These are phyloP conservation scores for Phytophthora brassicae DNA, from an alignment of 352 stramenopile species.

Conservation along the genomic window DNA sequence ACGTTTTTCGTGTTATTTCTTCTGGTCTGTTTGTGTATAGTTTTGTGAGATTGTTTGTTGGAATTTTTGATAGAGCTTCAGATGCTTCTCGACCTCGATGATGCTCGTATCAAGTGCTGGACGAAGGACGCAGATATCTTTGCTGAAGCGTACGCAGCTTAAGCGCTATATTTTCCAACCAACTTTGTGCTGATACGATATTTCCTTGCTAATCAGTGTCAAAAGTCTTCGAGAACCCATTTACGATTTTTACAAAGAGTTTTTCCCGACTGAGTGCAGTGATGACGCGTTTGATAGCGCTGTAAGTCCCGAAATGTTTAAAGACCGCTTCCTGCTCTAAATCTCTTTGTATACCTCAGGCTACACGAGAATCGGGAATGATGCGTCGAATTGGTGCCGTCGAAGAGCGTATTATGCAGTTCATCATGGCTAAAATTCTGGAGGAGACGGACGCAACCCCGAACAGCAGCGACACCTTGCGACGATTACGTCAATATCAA, in stretches of 20 bases:
- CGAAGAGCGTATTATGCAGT: constrained; percentile 68
- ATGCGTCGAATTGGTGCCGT: constrained; percentile 57
- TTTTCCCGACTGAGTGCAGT: constrained; percentile 44
- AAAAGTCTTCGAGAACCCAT: constrained; percentile 57
- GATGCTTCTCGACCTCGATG: constrained; percentile 46
- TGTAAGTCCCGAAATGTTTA: constrained; percentile 12
- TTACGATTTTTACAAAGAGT: constrained; percentile 50
- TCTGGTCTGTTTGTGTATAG: not conserved
- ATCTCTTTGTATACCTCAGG: not conserved
- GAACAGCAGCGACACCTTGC: constrained; percentile 50
- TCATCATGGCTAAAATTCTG: constrained; percentile 60
- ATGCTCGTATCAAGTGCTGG: constrained; percentile 53
- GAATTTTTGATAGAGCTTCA: constrained; percentile 42
- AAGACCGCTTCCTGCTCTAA: not conserved
- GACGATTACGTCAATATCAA: constrained; percentile 51
- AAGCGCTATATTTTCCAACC: not conserved
- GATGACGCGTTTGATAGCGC: constrained; percentile 47
- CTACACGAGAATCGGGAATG: constrained; percentile 18
- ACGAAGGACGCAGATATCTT: constrained; percentile 49
- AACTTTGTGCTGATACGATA: not conserved
- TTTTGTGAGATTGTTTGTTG: not conserved
- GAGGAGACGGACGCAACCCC: constrained; percentile 38
- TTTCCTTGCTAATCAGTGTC: constrained; percentile 28
- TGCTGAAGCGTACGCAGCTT: constrained; percentile 42
- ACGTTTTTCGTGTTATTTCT: not conserved